These are phyloP conservation scores for Stagonosporopsis vannaccii DNA, from an alignment of 2,329 filamentous ascomycete species.

Conservation along the genomic window DNA sequence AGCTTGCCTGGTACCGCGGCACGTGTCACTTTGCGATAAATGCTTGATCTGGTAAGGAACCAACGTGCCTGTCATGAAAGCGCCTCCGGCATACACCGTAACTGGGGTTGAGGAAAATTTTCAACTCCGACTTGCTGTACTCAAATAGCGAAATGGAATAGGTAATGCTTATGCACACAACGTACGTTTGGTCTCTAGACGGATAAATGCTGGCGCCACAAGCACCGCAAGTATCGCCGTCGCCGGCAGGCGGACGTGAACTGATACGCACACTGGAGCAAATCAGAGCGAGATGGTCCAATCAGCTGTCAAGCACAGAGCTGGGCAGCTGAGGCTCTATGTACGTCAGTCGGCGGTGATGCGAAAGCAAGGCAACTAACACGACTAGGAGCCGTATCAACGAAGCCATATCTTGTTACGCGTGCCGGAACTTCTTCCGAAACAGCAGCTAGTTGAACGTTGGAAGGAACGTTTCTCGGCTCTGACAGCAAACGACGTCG, in stretches of 20 bases:
- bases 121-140: slow-evolving; percentile 5
- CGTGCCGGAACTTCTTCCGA: slow-evolving; percentile 32
- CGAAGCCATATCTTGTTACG: slow-evolving; percentile 35
- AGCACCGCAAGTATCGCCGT: slow-evolving; percentile 25
- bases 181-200: slow-evolving; percentile 16
- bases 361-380: slow-evolving; percentile 20
- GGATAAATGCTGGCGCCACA: slow-evolving; percentile 34
- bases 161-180: slow-evolving; percentile 19
- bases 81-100: slow-evolving; percentile 11
- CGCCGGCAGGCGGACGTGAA: slow-evolving; percentile 30
- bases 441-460: slow-evolving; percentile 25
- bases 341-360: slow-evolving; percentile 24
- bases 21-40: slow-evolving; percentile 29
- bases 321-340: slow-evolving; percentile 21
- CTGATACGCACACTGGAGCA: slow-evolving; percentile 22
- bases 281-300: slow-evolving; percentile 4
- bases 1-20: slow-evolving; percentile 25
- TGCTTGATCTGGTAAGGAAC: slow-evolving; percentile 18
- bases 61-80: slow-evolving; percentile 16
- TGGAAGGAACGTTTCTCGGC: slow-evolving; percentile 26
- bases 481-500: slow-evolving; percentile 3
- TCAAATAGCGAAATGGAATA: slow-evolving; percentile 11
- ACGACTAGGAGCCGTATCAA: slow-evolving; percentile 25
- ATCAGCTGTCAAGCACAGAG: slow-evolving; percentile 3
- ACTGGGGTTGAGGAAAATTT: slow-evolving; percentile 20